These are phyloP conservation scores for Macrophomina pseudophaseolina DNA, from an alignment of 2,329 filamentous ascomycete genomes.

Conservation along the genomic window DNA sequence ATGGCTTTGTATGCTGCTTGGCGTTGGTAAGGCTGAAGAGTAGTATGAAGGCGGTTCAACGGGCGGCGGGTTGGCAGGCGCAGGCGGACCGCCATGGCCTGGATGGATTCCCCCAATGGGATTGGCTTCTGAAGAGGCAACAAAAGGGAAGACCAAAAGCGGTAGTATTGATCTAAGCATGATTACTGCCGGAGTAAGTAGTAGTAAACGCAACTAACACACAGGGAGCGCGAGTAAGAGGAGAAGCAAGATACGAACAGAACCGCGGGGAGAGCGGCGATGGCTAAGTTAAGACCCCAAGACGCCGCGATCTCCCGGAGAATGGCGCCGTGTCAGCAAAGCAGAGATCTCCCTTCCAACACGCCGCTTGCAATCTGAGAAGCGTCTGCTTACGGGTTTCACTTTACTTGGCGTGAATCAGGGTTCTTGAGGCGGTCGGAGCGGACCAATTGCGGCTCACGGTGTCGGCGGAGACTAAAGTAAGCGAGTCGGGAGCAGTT, in stretches of 20 bases:
- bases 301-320: neutral
- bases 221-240: neutral
- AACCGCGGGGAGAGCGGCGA: neutral
- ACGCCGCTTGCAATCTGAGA: slow-evolving; percentile 11
- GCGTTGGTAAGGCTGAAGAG: neutral
- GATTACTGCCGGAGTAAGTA: neutral
- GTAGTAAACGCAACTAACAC: neutral
- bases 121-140: slow-evolving; percentile 5
- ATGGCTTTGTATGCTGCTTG: neutral
- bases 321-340: neutral
- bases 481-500: slow-evolving; percentile 11
- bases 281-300: neutral
- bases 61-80: neutral
- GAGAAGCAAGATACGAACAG: neutral
- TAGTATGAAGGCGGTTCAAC: slow-evolving; percentile 10
- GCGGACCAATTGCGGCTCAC: slow-evolving; percentile 1
- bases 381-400: slow-evolving; percentile 16
- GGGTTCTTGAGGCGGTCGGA: slow-evolving; percentile 1
- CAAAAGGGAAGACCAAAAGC: slow-evolving; percentile 7
- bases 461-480: neutral
- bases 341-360: slow-evolving; percentile 3
- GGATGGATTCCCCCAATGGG: slow-evolving; percentile 9
- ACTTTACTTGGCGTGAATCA: slow-evolving; percentile 9
- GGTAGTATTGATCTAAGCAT: slow-evolving; percentile 10
- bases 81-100: slow-evolving; percentile 22